Base-by-base conservation (phyloP, 805 yeast genomes). In the Maudiozyma saulgeensis region DNA sequence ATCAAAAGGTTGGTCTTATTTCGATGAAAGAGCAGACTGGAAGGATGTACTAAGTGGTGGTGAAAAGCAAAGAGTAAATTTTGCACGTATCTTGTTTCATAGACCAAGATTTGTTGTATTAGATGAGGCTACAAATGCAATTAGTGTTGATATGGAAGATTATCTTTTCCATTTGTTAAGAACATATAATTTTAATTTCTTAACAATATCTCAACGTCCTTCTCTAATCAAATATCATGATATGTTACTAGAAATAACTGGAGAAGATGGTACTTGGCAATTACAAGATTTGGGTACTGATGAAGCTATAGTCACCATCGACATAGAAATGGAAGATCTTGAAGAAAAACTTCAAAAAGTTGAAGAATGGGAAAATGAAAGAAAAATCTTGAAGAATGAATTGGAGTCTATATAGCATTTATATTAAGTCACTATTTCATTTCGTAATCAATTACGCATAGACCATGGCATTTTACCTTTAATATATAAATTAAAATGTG, bases 71-170 rank as follows among this genome's bases (percentile, higher is more conserved):
- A 79, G 96, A 62, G 77, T 89, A 64, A 80, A 87, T 65, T 85
- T 89, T 70, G 96, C 97, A 0, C 75, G 96, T 57, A 78, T 89
- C 2, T 69, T 89, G 56, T 87, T 83, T 69, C 87, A 84, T 62
- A 77, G 78, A 48, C 96, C 96, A 44, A 76, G 78, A 62, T 87
- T 87, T 65, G 88, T 89, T 3, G 79, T 89, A 2, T 74, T 89
- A 53, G 97, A 89, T 67, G 97, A 89, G 68, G 86, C 95, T n/a
- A 89, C 97, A 4, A 87, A 88, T 62, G 96, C 97, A 0, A 89
- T 89, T 12, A 80, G 88, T 47, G 83, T 83, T 43, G 97, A 89
- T 66, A 87, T 85, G 66, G 97, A 89, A 65, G 96, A 90, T 54
- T 79, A 81, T 51, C 71, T 89, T 47, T 89, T 88, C 67, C 95